phyloP scores from a whole-genome alignment of 2,329 filamentous ascomycete species.

The Leptographium wingfieldii region DNA sequence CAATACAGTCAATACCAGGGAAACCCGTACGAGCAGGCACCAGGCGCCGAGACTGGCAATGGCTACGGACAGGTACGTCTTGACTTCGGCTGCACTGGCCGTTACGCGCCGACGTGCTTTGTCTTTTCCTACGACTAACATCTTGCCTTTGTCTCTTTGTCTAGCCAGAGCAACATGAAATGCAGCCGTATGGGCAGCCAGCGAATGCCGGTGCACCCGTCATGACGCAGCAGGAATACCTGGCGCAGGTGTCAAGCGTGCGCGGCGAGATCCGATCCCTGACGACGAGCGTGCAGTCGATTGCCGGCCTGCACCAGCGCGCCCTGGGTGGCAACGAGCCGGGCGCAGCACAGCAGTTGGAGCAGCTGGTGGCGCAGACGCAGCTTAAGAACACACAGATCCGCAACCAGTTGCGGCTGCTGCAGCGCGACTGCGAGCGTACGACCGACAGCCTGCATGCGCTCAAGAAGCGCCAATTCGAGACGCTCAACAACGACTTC shows the following conservation, averaged over 20 bases:
- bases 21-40: slow-evolving; percentile 2
- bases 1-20: neutral
- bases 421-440: slow-evolving; percentile 57
- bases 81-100: neutral
- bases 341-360: slow-evolving; percentile 42
- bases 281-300: slow-evolving; percentile 52
- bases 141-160: neutral
- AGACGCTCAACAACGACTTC: slow-evolving; percentile 59
- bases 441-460: slow-evolving; percentile 46
- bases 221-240: slow-evolving; percentile 54
- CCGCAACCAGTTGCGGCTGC: slow-evolving; percentile 64
- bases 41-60: neutral
- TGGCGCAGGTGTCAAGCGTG: slow-evolving; percentile 51
- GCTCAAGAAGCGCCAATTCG: slow-evolving; percentile 58
- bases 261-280: slow-evolving; percentile 57
- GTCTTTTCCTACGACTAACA: neutral
- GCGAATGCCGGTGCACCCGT: slow-evolving; percentile 17
- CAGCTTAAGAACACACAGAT: slow-evolving; percentile 63
- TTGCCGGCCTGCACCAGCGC: slow-evolving; percentile 59
- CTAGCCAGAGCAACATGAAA: slow-evolving; percentile 35
- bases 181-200: slow-evolving; percentile 28
- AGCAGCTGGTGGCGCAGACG: slow-evolving; percentile 56
- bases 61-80: slow-evolving; percentile 3
- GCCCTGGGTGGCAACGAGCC: slow-evolving; percentile 54
- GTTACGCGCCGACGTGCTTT: neutral